These are phyloP conservation scores for Allium cepa DNA, from an alignment of 106 monocot species.

Conservation along the genomic window DNA sequence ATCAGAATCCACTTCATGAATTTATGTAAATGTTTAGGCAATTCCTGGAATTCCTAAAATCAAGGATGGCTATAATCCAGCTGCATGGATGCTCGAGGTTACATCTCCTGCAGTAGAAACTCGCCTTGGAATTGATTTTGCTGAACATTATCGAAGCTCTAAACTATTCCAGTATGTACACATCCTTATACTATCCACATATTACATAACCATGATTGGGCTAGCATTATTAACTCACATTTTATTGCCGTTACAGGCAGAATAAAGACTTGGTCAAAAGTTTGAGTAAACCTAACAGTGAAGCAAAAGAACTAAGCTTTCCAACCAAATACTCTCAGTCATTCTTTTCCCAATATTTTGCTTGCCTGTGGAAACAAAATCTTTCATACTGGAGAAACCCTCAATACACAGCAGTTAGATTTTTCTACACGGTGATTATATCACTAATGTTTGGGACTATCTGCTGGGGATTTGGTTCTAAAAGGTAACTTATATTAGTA, in stretches of 20 bases:
- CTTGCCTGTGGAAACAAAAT: conserved; percentile 98
- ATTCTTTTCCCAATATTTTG: conserved; percentile 58
- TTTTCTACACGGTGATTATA: conserved; percentile 93
- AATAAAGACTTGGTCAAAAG: conserved; percentile 78
- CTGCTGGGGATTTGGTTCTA: conserved; percentile 94
- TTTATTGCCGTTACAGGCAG: conserved; percentile 29
- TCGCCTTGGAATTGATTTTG: conserved; percentile 74
- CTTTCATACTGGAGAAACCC: conserved; percentile 99
- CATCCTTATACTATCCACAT: conserved; percentile 5
- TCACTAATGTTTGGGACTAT: conserved; percentile 99
- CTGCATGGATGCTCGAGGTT: conserved; percentile 99
- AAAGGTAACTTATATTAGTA: conserved; percentile 37
- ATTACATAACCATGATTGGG: not conserved
- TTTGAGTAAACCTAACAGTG: conserved; percentile 61
- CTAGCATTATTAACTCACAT: conserved; percentile 13
- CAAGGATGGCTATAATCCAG: conserved; percentile 88
- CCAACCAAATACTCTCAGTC: conserved; percentile 82
- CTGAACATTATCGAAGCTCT: conserved; percentile 73
- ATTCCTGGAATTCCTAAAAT: conserved; percentile 95
- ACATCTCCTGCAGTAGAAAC: conserved; percentile 70
- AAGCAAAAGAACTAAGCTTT: conserved; percentile 77
- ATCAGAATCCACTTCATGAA: not conserved
- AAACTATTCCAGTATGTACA: conserved; percentile 69
- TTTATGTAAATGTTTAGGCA: conserved; percentile 39
- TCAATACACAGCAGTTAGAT: conserved; percentile 96